Evolutionary conservation across 176 grass and related monocot genomes (phyloP).

Genomic region (Canna indica): DNA sequence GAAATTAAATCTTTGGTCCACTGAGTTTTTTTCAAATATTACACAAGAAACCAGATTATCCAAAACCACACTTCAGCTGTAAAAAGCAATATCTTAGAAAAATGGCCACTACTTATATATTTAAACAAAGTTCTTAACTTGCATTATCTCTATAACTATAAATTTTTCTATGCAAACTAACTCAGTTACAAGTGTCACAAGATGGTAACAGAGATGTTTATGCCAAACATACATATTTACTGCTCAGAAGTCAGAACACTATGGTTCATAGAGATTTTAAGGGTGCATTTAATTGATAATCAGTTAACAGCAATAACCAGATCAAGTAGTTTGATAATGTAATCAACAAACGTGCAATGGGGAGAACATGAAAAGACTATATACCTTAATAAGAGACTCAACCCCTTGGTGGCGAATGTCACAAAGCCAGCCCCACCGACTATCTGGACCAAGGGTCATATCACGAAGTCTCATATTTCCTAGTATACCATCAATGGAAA

Average conservation of each 20-base stretch:
- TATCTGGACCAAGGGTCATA: constrained; percentile 87
- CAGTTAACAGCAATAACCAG: no score
- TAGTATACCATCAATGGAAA: constrained; percentile 76
- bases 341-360: not conserved
- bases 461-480: constrained; percentile 96
- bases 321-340: not conserved
- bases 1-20: no score
- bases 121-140: no score
- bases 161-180: not conserved
- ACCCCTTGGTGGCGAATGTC: constrained; percentile 73
- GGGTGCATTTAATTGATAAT: not conserved
- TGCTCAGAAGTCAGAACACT: no score
- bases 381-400: constrained; percentile 94
- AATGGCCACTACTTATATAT: no score
- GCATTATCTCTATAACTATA: not conserved
- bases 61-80: not conserved
- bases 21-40: no score
- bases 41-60: no score
- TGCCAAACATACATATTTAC: not conserved
- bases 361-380: not conserved
- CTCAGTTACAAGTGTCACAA: not conserved
- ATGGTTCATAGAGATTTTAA: not conserved
- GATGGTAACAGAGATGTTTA: not conserved
- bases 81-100: not conserved
- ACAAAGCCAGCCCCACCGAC: constrained; percentile 89